Base-by-base conservation (phyloP, 2,329 filamentous ascomycete genomes). In the Fusarium anguioides region DNA sequence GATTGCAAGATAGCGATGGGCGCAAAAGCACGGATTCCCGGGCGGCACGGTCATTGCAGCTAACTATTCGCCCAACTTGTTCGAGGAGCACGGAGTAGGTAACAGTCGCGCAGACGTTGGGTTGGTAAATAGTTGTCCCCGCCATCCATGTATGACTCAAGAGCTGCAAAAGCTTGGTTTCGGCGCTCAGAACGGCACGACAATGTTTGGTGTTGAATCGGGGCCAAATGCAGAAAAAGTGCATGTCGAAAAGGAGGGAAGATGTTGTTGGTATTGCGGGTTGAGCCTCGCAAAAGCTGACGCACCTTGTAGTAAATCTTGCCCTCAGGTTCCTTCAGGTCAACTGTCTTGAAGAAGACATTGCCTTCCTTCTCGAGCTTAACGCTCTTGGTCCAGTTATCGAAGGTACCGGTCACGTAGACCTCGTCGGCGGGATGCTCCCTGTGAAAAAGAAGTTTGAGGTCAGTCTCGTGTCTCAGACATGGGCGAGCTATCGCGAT, bases 301-400 rank as follows among this genome's bases (percentile, higher is more conserved):
- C 84, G 71, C 83, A 97, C 95, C 93, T 99, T 99, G 89, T 97
- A 99, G 76, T 90, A 89, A 72, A 97, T 90, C 82, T 96, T 97
- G 67, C 89, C 83, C 46, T 83, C 81, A 17, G 83, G 81, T 54
- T 87, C 82, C 47, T 90, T 83, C 31, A 98, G 84, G 51, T 87
- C 82, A 61, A 99, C 93, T 31, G 88, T 87, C 84, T 97, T 97
- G 80, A 91, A 85, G 79, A 96, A 97, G 72, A 85, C 74, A 67
- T 88, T 83, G 76, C 86, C 91, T 37, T 88, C 85, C 81, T 93
- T 93, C 45, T 94, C 89, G 58, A 99, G 86, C 82, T 91, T 87
- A 78, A 95, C 87, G 56, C 89, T 93, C 84, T 96, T 95, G 71
- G 87, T 86, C 96, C 96, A 99, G 82, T 93, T 87, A 81, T 98